A percentile compares a stretch with the other conserved stretches of the same genome.
These are phyloP conservation scores for Apophysomyces ossiformis DNA, from an alignment of 371 early-diverging fungal species.

Conservation along the genomic window DNA sequence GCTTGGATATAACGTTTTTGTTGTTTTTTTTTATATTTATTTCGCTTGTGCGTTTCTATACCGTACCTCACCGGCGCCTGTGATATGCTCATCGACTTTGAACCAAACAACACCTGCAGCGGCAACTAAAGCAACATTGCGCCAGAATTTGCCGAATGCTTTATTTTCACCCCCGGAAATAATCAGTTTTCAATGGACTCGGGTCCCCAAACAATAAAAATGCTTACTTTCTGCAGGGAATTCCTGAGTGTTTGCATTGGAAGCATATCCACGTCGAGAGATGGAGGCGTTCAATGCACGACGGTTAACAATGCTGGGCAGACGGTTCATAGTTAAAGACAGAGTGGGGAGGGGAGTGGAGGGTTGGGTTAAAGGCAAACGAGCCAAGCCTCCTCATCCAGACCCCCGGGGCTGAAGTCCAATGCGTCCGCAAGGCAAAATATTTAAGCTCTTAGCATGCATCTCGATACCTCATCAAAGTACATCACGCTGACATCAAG, in stretches of 20 bases:
- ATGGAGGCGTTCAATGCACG: not conserved
- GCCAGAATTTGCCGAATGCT: constrained; percentile 7
- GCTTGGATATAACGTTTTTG: too few species aligned
- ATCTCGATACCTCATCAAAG: too few species aligned
- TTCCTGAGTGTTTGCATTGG: not conserved
- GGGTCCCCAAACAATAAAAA: not conserved
- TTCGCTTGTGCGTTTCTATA: not conserved
- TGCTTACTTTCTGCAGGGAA: constrained; percentile 3
- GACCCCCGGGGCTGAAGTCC: too few species aligned
- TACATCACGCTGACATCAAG: too few species aligned
- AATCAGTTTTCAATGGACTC: not conserved
- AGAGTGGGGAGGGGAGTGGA: too few species aligned
- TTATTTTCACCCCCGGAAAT: not conserved
- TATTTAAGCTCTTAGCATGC: too few species aligned
- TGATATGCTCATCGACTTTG: not conserved
- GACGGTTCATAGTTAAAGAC: not conserved
- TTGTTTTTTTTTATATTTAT: too few species aligned
- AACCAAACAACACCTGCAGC: constrained; percentile 9
- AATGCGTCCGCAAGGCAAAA: too few species aligned
- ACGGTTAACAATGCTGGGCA: not conserved
- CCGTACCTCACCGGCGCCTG: constrained; percentile 2
- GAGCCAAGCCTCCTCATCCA: too few species aligned
- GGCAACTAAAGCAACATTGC: not conserved
- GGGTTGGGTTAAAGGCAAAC: too few species aligned
- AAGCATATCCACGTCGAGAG: not conserved